Evolutionary conservation across 345 rosid species (phyloP), one percentile per base, ranked within the genome.

Genomic region (Hibiscus tridactylites): DNA sequence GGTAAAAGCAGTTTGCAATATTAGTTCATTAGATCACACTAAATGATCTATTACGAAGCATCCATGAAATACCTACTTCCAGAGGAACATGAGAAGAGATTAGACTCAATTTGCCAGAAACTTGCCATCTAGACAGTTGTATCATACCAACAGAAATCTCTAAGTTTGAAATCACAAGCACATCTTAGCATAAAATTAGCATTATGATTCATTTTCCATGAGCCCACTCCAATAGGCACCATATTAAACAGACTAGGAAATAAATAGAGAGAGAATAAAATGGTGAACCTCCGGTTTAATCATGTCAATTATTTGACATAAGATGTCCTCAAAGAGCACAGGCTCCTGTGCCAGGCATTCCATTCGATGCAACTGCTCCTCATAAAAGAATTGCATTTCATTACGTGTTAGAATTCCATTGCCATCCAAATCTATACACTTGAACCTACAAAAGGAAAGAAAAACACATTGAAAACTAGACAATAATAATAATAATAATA

Each of bases 301-400:
- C 98, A 93, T 93, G 79, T 93, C 98, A 58, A 91, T 88, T 83
- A 93, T 85, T 80, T 93, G 98, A 82, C 98, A 93, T 33, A 93
- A 74, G 71, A 93, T 91, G 82, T 93, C 98, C 83, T 93, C 98
- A 83, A 91, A 91, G 44, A 93, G 83, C 49, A 93, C 98, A 11
- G 97, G 96, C 75, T 93, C 98, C 77, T 93, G 98, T 2, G 94
- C 97, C 98, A 93, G 88, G 82, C 98, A 93, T 74, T 93, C 98
- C 98, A 93, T 93, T 73, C 98, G 91, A 83, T 93, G 98, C 76
- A 93, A 79, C 75, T 93, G 97, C 81, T 93, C 98, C 76, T 93
- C 98, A 67, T 93, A 93, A 67, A 67, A 67, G 71, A 67, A 67
- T 28, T 67, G 71, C 71, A 67, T 67, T 67, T 67, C 71, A 67